Evolutionary conservation across 2,329 filamentous ascomycete genomes (phyloP).

Genomic region (Amauroascus niger): DNA sequence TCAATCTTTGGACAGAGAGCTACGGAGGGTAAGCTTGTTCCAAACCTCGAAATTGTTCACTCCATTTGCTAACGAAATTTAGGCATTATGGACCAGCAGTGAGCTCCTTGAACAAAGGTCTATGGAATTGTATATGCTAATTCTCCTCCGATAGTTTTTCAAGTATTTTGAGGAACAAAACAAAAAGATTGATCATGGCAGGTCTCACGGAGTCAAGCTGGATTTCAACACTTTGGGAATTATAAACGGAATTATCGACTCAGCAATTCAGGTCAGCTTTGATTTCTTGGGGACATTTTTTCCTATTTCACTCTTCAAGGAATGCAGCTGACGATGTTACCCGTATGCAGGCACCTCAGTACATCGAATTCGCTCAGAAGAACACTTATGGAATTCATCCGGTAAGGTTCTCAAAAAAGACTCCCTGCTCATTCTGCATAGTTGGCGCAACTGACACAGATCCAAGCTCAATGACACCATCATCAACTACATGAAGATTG

Average conservation of each 20-base stretch:
- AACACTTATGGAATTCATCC: constrained; percentile 11
- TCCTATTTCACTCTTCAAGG: background rate
- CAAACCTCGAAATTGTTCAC: background rate
- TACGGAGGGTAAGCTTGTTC: constrained; percentile 36
- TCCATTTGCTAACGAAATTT: constrained; percentile 22
- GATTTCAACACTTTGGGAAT: constrained; percentile 48
- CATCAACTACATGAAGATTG: constrained; percentile 50
- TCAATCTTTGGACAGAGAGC: constrained; percentile 53
- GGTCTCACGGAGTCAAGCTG: constrained; percentile 40
- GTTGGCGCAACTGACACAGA: background rate
- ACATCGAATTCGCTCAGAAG: constrained; percentile 7
- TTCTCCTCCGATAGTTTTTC: constrained; percentile 36
- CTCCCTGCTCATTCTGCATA: background rate
- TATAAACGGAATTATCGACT: constrained; percentile 49
- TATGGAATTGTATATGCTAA: background rate
- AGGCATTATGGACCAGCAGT: constrained; percentile 44
- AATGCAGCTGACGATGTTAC: background rate
- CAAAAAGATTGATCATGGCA: constrained; percentile 44
- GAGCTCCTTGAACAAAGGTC: background rate
- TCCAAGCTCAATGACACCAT: constrained; percentile 47
- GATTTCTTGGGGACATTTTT: background rate
- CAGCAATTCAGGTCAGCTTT: constrained; percentile 38
- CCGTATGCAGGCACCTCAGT: constrained; percentile 1
- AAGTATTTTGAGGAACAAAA: constrained; percentile 52
- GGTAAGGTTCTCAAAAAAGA: background rate